Evolutionary conservation across 495 filamentous ascomycete genomes (phyloP).

Genomic region (Pseudomonodictys pantanalensis): DNA sequence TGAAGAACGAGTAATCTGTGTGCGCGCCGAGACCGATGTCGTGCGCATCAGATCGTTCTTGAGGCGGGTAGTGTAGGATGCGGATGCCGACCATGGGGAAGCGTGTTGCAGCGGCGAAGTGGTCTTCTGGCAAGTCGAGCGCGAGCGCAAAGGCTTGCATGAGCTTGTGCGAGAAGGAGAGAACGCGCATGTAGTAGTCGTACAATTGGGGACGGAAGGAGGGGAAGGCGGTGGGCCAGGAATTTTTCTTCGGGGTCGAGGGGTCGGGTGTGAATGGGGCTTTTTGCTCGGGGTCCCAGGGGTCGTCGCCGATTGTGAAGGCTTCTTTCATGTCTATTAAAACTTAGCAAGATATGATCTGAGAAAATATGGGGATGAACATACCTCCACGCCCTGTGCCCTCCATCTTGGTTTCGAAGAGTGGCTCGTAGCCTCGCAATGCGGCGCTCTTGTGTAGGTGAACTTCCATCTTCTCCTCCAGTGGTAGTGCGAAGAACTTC

Average conservation of each 20-base stretch:
- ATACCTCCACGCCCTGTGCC: conserved; percentile 5
- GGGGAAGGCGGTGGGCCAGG: conserved; percentile 7
- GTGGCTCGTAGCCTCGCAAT: conserved; percentile 11
- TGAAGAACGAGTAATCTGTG: conserved; percentile 25
- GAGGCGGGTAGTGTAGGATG: conserved; percentile 17
- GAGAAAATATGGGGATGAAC: neutral
- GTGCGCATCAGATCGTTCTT: neutral
- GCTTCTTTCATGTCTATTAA: conserved; percentile 20
- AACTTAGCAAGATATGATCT: neutral
- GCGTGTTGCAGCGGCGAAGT: conserved; percentile 7
- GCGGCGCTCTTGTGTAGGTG: conserved; percentile 11
- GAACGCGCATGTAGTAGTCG: conserved; percentile 10
- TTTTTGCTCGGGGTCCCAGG: conserved; percentile 9
- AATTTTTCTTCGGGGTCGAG: neutral
- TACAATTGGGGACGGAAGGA: conserved; percentile 10
- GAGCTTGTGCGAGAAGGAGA: conserved; percentile 7
- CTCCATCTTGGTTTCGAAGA: conserved; percentile 17
- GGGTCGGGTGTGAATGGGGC: neutral
- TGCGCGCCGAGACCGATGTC: conserved; percentile 22
- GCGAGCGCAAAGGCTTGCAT: conserved; percentile 15
- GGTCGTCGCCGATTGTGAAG: conserved; percentile 17
- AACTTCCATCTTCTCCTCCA: conserved; percentile 21
- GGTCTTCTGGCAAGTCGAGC: conserved; percentile 13
- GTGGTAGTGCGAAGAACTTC: conserved; percentile 21
- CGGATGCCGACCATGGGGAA: conserved; percentile 14